Percentiles rank a stretch among this genome's conserved stretches.
phyloP scores from a whole-genome alignment of 2,329 filamentous ascomycete genomes.

The Stachybotrys elegans region DNA sequence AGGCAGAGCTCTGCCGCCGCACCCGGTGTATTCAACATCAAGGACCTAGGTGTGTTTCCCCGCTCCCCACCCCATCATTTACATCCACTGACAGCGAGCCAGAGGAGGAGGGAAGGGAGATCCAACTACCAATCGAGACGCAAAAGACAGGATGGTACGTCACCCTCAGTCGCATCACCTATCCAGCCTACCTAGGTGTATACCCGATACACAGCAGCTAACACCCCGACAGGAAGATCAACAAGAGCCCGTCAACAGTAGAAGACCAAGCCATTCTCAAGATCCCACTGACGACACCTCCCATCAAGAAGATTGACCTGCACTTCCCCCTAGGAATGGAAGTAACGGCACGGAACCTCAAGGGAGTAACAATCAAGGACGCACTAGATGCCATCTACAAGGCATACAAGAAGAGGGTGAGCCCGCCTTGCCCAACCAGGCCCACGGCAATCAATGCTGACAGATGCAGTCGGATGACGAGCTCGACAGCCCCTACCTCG shows the following conservation, averaged over 20 bases:
- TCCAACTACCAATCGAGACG: conserved; percentile 74
- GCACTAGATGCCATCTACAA: conserved; percentile 94
- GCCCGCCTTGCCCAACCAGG: not conserved
- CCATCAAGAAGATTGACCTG: conserved; percentile 90
- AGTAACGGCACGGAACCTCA: conserved; percentile 84
- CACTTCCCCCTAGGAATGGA: conserved; percentile 85
- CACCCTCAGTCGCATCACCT: no score
- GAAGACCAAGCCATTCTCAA: conserved; percentile 84
- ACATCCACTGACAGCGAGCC: no score
- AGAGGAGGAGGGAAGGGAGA: conserved; percentile 70
- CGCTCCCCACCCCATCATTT: conserved; percentile 4
- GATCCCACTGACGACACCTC: conserved; percentile 71
- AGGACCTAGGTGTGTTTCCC: conserved; percentile 68
- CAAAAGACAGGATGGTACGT: conserved; percentile 84
- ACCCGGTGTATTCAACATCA: conserved; percentile 67
- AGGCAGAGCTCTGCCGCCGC: conserved; percentile 64
- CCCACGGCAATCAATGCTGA: not conserved
- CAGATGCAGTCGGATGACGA: conserved; percentile 76
- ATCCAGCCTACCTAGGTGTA: not conserved
- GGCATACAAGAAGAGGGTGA: conserved; percentile 91
- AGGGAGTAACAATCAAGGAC: conserved; percentile 96
- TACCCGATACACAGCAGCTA: not conserved
- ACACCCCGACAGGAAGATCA: conserved; percentile 70
- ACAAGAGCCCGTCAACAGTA: conserved; percentile 71
- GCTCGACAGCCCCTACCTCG: conserved; percentile 78